Conservation (phyloP, 495 filamentous ascomycete species). For the Annulohypoxylon stygium region DNA sequence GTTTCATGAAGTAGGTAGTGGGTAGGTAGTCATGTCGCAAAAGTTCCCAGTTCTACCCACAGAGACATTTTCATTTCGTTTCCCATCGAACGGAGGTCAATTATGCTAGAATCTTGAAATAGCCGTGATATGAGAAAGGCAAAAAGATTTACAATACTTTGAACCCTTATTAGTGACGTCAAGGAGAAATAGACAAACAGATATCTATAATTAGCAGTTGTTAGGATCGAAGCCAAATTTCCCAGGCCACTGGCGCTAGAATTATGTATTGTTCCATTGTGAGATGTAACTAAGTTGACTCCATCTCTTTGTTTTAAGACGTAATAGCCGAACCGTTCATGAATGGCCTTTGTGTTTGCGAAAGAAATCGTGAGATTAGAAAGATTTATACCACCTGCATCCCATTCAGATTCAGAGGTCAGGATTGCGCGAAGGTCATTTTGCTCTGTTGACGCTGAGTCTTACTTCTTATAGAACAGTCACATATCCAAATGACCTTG, state of each 20-base stretch:
- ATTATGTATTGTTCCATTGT: not conserved
- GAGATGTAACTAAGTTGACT: not conserved
- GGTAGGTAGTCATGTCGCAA: too few relatives aligned
- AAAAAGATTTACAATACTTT: too few relatives aligned
- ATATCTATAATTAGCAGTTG: not conserved
- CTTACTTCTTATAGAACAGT: not conserved
- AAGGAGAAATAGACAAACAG: not conserved
- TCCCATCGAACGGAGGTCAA: too few relatives aligned
- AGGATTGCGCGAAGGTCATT: not conserved
- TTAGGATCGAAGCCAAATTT: not conserved
- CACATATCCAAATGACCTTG: not conserved
- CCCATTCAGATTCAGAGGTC: not conserved
- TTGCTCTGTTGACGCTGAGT: not conserved
- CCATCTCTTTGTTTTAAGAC: not conserved
- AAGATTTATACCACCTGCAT: not conserved
- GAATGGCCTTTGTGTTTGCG: constrained; percentile 1
- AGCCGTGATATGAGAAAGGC: too few relatives aligned
- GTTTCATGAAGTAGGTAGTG: constrained; percentile 34
- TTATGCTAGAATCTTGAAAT: too few relatives aligned
- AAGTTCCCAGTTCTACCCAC: not conserved
- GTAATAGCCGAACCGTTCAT: not conserved
- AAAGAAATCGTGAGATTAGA: not conserved
- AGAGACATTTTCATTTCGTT: not conserved
- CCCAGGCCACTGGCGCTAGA: too few relatives aligned
- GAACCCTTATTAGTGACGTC: too few relatives aligned